A percentile compares a stretch with the other conserved stretches of the same genome.
These are phyloP conservation scores for Heritiera fomes DNA, from an alignment of 345 rosid genomes.

Conservation along the genomic window DNA sequence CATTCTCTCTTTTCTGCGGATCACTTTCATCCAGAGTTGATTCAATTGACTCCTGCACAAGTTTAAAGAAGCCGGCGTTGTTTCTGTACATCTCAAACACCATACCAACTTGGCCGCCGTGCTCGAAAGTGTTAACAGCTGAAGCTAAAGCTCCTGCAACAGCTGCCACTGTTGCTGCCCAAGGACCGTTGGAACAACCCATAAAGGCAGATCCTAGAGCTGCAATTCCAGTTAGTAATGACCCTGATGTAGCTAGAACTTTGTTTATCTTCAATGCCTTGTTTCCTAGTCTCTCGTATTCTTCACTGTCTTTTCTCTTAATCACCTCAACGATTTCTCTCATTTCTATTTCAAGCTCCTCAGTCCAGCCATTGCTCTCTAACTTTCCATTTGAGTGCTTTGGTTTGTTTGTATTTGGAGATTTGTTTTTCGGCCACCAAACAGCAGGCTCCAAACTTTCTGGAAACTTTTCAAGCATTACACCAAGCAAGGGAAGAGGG, in stretches of 20 bases:
- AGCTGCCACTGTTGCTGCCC: slow-evolving; percentile 39
- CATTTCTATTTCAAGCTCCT: slow-evolving; percentile 45
- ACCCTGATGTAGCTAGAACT: slow-evolving; percentile 27
- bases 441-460: slow-evolving; percentile 43
- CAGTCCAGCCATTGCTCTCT: slow-evolving; percentile 43
- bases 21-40: slow-evolving; percentile 36
- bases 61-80: slow-evolving; percentile 50
- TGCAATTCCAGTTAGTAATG: slow-evolving; percentile 43
- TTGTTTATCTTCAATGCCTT: not conserved
- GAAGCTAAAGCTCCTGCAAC: slow-evolving; percentile 43
- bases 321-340: slow-evolving; percentile 32
- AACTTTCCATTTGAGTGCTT: not conserved
- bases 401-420: not conserved
- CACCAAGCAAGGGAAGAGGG: slow-evolving; percentile 53
- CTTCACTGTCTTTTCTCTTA: slow-evolving; percentile 44
- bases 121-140: slow-evolving; percentile 41
- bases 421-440: slow-evolving; percentile 45
- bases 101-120: slow-evolving; percentile 58
- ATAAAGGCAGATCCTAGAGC: slow-evolving; percentile 42
- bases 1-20: slow-evolving; percentile 44
- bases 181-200: slow-evolving; percentile 17
- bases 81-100: slow-evolving; percentile 54
- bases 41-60: slow-evolving; percentile 44
- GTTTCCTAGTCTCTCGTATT: slow-evolving; percentile 41
- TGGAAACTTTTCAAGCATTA: slow-evolving; percentile 57